Evolutionary conservation across 306 rosid genomes (phyloP), one percentile per base, ranked within the genome.

Genomic region (Lotus japonicus): DNA sequence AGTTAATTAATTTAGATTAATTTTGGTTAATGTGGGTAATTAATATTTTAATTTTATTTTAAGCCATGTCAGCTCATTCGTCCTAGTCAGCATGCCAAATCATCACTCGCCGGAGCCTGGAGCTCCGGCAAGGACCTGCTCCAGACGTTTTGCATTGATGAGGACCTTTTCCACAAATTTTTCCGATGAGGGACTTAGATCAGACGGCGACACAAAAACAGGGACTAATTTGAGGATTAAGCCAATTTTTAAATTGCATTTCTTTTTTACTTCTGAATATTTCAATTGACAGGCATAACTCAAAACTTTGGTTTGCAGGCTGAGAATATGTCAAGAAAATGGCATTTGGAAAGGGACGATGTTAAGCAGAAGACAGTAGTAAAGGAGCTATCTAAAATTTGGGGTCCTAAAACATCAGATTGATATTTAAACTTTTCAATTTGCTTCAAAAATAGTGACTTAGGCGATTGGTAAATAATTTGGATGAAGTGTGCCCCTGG

Each of bases 331-430:
- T 79, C 90, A 18, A 85, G 68, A 79, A 90, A 85, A 76, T 94
- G 96, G 88, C 97, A 65, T 73, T 31, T 84, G 61, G 90, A 86
- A 72, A 79, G 73, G 74, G 68, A 77, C 35, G 85, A 86, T 79
- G 66, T 77, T 52, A 83, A 92, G 71, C 84, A 88, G 85, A 90
- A 82, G 82, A 76, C 97, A 41, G 43, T 90, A 0, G 58, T 86
- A 66, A 94, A 85, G 76, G 86, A 87, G 58, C 86, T 90, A 52
- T 68, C 92, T 38, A 85, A 80, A 69, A 74, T 75, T 18, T 87
- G 66, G 65, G 82, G 89, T 19, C 84, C 84, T 50, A 86, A 79
- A 82, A 56, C 79, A 15, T 57, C 83, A 44, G 77, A 81, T 55
- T 85, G 81, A 84, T 35, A 55, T 58, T 44, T 50, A 4, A 5